These are phyloP conservation scores for Trichophyton rubrum DNA, from an alignment of 2,329 filamentous ascomycete species.

Conservation along the genomic window DNA sequence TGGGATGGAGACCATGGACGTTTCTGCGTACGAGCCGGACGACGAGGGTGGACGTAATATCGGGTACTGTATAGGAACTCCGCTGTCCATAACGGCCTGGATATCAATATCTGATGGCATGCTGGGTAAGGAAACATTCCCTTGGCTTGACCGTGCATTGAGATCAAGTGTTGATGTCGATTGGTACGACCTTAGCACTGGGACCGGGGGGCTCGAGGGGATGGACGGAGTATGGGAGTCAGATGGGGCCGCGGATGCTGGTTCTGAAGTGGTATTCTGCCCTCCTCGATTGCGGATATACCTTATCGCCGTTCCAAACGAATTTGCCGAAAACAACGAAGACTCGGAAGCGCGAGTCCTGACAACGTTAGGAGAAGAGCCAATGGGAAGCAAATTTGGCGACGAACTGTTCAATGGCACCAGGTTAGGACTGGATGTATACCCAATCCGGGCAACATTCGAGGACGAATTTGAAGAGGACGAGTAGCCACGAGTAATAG, in stretches of 20 bases:
- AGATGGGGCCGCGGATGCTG: slow-evolving; percentile 14
- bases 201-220: slow-evolving; percentile 29
- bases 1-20: slow-evolving; percentile 17
- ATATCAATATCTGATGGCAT: slow-evolving; percentile 14
- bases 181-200: slow-evolving; percentile 23
- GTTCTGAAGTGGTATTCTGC: slow-evolving; percentile 21
- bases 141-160: slow-evolving; percentile 16
- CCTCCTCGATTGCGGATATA: slow-evolving; percentile 26
- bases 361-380: slow-evolving; percentile 19
- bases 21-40: slow-evolving; percentile 31
- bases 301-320: slow-evolving; percentile 30
- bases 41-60: slow-evolving; percentile 19
- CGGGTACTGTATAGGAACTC: slow-evolving; percentile 8
- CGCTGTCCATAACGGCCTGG: slow-evolving; percentile 5
- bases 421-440: slow-evolving; percentile 31
- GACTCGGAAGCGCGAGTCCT: slow-evolving; percentile 27
- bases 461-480: slow-evolving; percentile 24
- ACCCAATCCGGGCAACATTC: slow-evolving; percentile 28
- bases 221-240: slow-evolving; percentile 26
- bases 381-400: slow-evolving; percentile 26
- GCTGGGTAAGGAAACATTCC: slow-evolving; percentile 20
- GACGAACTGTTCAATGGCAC: slow-evolving; percentile 28
- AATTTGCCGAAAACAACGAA: slow-evolving; percentile 28
- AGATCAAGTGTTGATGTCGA: slow-evolving; percentile 24
- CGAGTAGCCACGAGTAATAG: slow-evolving; percentile 12